These are phyloP conservation scores for Hypomontagnella monticulosa DNA, from an alignment of 495 filamentous ascomycete genomes.

Conservation along the genomic window DNA sequence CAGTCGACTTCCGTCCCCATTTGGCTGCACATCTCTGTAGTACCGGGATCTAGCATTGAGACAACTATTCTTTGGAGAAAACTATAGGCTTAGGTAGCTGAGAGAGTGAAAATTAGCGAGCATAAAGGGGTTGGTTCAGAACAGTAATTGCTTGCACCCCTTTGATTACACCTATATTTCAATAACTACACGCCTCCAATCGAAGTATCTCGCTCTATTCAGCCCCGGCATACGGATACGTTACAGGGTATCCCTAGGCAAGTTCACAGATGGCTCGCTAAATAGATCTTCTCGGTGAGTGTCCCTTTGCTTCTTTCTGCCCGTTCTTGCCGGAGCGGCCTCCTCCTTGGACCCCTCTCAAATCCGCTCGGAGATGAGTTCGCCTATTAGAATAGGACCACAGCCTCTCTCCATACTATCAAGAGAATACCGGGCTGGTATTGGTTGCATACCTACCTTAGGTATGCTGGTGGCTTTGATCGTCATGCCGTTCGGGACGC, in stretches of 20 bases:
- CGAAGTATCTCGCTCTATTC: slow-evolving; percentile 1
- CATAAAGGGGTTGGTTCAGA: slow-evolving; percentile 5
- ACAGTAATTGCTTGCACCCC: slow-evolving; percentile 1
- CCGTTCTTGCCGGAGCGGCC: slow-evolving; percentile 13
- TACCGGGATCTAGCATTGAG: neutral
- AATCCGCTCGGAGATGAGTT: slow-evolving; percentile 23
- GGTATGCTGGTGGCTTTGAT: slow-evolving; percentile 34
- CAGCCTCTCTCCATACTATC: slow-evolving; percentile 8
- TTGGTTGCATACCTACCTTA: slow-evolving; percentile 22
- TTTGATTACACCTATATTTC: slow-evolving; percentile 8
- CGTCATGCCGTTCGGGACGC: slow-evolving; percentile 35
- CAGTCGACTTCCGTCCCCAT: neutral
- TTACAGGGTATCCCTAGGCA: slow-evolving; percentile 31
- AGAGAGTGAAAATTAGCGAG: neutral
- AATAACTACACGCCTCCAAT: slow-evolving; percentile 16
- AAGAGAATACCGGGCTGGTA: slow-evolving; percentile 11
- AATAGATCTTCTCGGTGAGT: slow-evolving; percentile 29
- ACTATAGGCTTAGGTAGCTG: neutral
- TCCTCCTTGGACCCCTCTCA: slow-evolving; percentile 3
- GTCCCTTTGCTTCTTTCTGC: slow-evolving; percentile 36
- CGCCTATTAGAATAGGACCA: slow-evolving; percentile 17
- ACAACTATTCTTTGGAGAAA: slow-evolving; percentile 1
- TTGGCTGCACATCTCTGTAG: slow-evolving; percentile 2
- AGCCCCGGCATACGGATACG: slow-evolving; percentile 16
- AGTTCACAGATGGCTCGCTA: slow-evolving; percentile 13